Percentiles rank a stretch among this genome's conserved stretches.
phyloP scores from a whole-genome alignment of 73 alveolate genomes.

The Paraurostyla sp. region DNA sequence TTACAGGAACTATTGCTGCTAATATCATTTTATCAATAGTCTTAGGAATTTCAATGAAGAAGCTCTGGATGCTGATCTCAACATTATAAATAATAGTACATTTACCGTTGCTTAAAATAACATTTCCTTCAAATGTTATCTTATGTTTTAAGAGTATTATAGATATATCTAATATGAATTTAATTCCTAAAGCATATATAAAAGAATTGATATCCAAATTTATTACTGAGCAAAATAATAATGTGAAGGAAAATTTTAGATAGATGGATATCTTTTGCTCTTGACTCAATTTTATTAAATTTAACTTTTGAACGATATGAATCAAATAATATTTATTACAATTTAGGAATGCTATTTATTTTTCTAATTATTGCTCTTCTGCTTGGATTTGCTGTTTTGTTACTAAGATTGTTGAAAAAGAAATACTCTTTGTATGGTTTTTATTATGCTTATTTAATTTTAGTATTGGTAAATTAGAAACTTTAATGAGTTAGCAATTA shows the following conservation, averaged over 20 bases:
- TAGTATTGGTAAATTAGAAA: not conserved
- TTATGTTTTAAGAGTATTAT: not conserved
- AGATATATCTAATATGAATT: not conserved
- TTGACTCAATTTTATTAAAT: not conserved
- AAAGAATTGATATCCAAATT: not conserved
- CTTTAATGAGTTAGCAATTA: not conserved
- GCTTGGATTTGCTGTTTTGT: not conserved
- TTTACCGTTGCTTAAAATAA: not conserved
- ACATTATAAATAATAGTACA: constrained; percentile 9
- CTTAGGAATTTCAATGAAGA: constrained; percentile 22
- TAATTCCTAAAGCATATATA: constrained; percentile 7
- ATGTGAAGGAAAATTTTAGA: not conserved
- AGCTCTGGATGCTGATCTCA: constrained; percentile 22
- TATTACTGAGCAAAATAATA: too few species aligned
- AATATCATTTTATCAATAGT: not conserved
- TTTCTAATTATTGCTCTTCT: not conserved
- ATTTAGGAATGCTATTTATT: constrained; percentile 9
- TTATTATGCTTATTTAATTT: not conserved
- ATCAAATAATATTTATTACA: constrained; percentile 5
- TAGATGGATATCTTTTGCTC: constrained; percentile 41
- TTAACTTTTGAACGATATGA: constrained; percentile 12
- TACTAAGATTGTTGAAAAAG: not conserved
- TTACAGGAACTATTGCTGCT: not conserved
- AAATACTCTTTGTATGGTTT: not conserved
- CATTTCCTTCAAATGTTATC: constrained; percentile 14